These are phyloP conservation scores for Globisporangium viniferum DNA, from an alignment of 352 stramenopile genomes.

Conservation along the genomic window DNA sequence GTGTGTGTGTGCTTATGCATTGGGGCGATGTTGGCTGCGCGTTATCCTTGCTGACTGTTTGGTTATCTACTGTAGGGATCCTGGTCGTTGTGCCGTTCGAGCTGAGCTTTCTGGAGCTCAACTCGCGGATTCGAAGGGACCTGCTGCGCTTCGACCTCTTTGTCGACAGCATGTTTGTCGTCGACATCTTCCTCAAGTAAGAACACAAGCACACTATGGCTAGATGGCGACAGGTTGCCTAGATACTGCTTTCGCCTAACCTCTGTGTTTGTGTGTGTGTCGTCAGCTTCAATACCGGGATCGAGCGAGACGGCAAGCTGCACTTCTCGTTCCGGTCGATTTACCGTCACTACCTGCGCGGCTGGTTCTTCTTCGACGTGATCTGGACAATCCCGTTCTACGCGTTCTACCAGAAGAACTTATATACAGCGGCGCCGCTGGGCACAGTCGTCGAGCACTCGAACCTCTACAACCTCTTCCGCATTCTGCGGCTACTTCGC, in stretches of 20 bases:
- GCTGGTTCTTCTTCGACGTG: conserved; percentile 60
- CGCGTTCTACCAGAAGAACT: conserved; percentile 38
- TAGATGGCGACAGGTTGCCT: not conserved
- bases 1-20: conserved; percentile 2
- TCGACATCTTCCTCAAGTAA: conserved; percentile 76
- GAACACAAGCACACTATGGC: not conserved
- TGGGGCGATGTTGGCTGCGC: not conserved
- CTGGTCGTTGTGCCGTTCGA: conserved; percentile 66
- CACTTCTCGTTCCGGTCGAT: conserved; percentile 65
- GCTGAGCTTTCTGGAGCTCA: conserved; percentile 56
- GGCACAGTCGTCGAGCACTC: conserved; percentile 21
- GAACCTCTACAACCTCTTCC: conserved; percentile 47
- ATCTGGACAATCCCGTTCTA: conserved; percentile 74
- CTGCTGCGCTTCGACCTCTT: conserved; percentile 58
- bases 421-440: conserved; percentile 12
- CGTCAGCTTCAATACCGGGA: conserved; percentile 67
- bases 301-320: conserved; percentile 69
- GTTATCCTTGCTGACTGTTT: not conserved
- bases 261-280: not conserved
- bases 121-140: conserved; percentile 21
- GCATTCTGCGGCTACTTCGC: conserved; percentile 46
- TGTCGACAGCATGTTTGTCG: conserved; percentile 57
- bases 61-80: conserved; percentile 32
- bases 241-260: not conserved
- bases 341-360: conserved; percentile 39